These are phyloP conservation scores for Ophiostoma sp. DNA, from an alignment of 2,329 filamentous ascomycete species.

Conservation along the genomic window DNA sequence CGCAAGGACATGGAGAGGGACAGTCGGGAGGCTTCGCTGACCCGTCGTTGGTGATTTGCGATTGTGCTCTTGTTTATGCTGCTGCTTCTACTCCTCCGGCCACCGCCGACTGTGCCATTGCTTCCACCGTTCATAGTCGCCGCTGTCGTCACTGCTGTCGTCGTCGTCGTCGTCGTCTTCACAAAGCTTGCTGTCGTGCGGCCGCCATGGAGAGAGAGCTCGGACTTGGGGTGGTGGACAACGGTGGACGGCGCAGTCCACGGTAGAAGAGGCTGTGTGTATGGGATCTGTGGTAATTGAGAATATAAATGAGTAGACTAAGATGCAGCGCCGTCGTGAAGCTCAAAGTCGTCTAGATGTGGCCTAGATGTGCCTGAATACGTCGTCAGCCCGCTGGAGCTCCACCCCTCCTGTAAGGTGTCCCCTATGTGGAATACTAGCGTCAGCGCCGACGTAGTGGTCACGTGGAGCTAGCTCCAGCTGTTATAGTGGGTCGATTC, in stretches of 20 bases:
- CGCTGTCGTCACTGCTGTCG: neutral
- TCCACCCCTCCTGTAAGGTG: conserved; percentile 12
- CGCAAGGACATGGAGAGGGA: neutral
- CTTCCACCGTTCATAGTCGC: neutral
- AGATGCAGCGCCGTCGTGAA: no score
- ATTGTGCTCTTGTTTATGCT: neutral
- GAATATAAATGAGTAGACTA: neutral
- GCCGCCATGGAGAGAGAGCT: conserved; percentile 7
- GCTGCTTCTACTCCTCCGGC: neutral
- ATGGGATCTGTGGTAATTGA: neutral
- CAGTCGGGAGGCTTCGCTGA: neutral
- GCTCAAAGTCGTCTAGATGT: no score
- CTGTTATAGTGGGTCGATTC: neutral
- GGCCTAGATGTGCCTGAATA: neutral
- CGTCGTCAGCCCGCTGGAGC: neutral
- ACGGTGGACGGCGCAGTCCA: no score
- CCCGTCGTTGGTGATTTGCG: neutral
- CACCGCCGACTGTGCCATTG: neutral
- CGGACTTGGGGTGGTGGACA: neutral
- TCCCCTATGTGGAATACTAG: neutral
- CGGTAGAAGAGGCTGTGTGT: no score
- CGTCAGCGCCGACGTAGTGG: conserved; percentile 1
- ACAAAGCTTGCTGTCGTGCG: neutral
- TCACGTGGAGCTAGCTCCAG: neutral
- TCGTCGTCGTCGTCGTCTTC: conserved; percentile 11